Evolutionary conservation across 768 basidiomycete species (phyloP).

Genomic region (Coprinopsis sp.): DNA sequence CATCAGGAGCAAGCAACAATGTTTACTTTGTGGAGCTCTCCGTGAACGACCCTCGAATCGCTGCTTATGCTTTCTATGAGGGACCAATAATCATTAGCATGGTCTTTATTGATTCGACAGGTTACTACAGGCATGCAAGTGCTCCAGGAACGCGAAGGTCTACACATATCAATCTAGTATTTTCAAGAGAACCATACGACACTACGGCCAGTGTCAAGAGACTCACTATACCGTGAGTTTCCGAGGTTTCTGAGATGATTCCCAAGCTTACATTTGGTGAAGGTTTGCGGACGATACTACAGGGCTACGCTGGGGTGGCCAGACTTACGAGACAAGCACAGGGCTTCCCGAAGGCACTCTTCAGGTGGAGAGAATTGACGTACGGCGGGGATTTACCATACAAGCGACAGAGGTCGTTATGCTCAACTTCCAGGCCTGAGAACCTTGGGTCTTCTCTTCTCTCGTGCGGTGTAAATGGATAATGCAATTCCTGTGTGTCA

Average conservation of each 20-base stretch:
- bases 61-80: constrained; percentile 64
- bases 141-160: constrained; percentile 28
- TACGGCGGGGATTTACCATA: constrained; percentile 40
- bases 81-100: constrained; percentile 37
- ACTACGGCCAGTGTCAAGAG: constrained; percentile 41
- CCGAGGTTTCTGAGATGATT: constrained; percentile 1
- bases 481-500: too few species aligned
- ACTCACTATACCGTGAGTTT: constrained; percentile 40
- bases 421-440: constrained; percentile 26
- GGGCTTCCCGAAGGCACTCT: constrained; percentile 36
- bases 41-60: constrained; percentile 41
- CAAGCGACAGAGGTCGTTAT: constrained; percentile 45
- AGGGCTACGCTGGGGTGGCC: constrained; percentile 54
- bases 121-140: constrained; percentile 37
- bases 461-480: not conserved
- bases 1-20: constrained; percentile 43
- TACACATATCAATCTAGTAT: constrained; percentile 38
- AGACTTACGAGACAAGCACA: constrained; percentile 49
- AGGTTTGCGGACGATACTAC: constrained; percentile 48
- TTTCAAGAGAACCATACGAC: constrained; percentile 22
- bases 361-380: constrained; percentile 20
- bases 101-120: constrained; percentile 55
- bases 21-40: constrained; percentile 43
- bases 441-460: not conserved
- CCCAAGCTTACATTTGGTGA: not conserved